Evolutionary conservation across 495 filamentous ascomycete genomes (phyloP), one percentile per base, ranked within the genome.

Genomic region (Bathelium albidoporum): DNA sequence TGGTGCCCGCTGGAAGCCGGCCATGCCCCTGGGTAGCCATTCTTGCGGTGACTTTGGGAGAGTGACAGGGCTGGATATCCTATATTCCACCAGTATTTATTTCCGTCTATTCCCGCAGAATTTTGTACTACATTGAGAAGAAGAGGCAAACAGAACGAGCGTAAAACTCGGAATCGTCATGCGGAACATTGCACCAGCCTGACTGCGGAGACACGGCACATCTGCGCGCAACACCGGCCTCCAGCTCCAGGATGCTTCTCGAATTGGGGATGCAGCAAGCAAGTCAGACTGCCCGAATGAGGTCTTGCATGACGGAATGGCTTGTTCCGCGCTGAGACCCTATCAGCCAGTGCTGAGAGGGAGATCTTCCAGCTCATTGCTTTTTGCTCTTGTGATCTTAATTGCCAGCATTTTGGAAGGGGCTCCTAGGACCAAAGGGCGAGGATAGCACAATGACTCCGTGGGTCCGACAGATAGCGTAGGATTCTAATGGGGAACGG

Each of bases 61-160:
- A n/a, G 3, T 49, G 20, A 49, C 49, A 55, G 7, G 34, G 34
- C 34, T 39, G 5, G 34, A 29, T 28, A 28, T 20, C 49, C 22
- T 29, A 55, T n/a, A 3, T 26, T 9, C 10, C 29, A n/a, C 9
- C 20, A 26, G 2, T 2, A 55, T 55, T n/a, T 55, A 55, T 55
- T 29, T 55, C 49, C 49, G 49, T 55, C 22, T 55, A 55, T 55
- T 55, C 49, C 49, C 49, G 49, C 20, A 39, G 49, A 55, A 26
- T 28, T 20, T 16, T 55, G 43, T n/a, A 49, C n/a, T n/a, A 18
- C 10, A n/a, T 18, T 49, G 3, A 14, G 43, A 49, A 10, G 10
- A 20, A 49, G 43, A 3, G 20, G 3, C 43, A 20, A 49, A 10
- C 18, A 3, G 11, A 18, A 11, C 9, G 43, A 49, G 11, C 43